Conservation (phyloP, 2,329 filamentous ascomycete genomes). For the Cordyceps tenuipes region DNA sequence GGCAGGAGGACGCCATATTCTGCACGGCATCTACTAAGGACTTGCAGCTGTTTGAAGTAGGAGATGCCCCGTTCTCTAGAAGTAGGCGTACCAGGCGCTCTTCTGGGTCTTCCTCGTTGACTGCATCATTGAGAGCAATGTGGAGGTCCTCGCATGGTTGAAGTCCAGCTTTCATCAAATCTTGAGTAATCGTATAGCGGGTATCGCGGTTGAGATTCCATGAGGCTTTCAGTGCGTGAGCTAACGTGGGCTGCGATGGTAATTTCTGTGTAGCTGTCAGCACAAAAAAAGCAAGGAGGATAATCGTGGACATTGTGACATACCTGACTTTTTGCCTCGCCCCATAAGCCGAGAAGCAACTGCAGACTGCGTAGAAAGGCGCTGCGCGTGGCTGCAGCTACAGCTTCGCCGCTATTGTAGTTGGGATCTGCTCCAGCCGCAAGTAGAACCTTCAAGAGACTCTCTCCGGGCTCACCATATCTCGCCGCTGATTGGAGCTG, state of each 20-base stretch:
- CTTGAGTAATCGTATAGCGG: constrained; percentile 38
- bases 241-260: constrained; percentile 39
- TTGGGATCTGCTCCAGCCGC: constrained; percentile 46
- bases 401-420: constrained; percentile 45
- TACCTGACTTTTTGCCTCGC: constrained; percentile 33
- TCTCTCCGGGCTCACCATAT: constrained; percentile 40
- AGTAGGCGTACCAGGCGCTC: constrained; percentile 38
- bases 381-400: constrained; percentile 45
- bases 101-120: constrained; percentile 45
- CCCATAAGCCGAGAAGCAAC: constrained; percentile 41
- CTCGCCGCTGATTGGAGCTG: constrained; percentile 45
- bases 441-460: constrained; percentile 43
- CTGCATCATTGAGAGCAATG: constrained; percentile 39
- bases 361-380: constrained; percentile 42
- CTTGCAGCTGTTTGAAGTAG: constrained; percentile 42
- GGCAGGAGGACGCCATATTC: constrained; percentile 27
- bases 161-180: constrained; percentile 45
- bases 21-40: constrained; percentile 42
- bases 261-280: constrained; percentile 28
- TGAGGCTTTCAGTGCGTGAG: constrained; percentile 43
- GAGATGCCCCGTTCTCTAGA: constrained; percentile 43
- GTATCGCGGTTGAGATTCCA: constrained; percentile 42
- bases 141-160: constrained; percentile 41
- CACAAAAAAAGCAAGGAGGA: neutral
- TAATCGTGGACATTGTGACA: constrained; percentile 14